These are phyloP conservation scores for Tricholomella constricta DNA, from an alignment of 768 basidiomycete genomes.

Conservation along the genomic window DNA sequence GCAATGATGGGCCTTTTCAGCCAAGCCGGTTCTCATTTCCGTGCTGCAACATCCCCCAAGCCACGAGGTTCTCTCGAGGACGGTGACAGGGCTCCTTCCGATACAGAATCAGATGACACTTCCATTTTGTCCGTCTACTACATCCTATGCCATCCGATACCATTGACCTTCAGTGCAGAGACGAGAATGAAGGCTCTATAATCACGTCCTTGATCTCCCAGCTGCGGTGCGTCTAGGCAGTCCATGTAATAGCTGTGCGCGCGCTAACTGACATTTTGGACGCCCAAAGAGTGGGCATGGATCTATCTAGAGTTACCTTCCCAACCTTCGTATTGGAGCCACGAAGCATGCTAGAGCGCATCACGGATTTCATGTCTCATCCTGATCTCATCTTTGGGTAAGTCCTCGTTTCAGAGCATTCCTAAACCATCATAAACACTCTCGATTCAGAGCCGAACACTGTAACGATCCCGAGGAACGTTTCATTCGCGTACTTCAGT, in stretches of 20 bases:
- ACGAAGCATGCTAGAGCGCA: slow-evolving; percentile 94
- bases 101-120: slow-evolving; percentile 87
- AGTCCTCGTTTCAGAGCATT: slow-evolving; percentile 30
- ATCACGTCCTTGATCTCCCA: slow-evolving; percentile 88
- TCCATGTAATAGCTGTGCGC: slow-evolving; percentile 1
- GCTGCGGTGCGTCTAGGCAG: slow-evolving; percentile 65
- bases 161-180: slow-evolving; percentile 53
- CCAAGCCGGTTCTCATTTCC: slow-evolving; percentile 64
- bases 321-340: slow-evolving; percentile 97
- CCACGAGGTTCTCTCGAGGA: slow-evolving; percentile 67
- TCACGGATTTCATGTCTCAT: slow-evolving; percentile 99
- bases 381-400: slow-evolving; percentile 96
- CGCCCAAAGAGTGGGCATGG: slow-evolving; percentile 88
- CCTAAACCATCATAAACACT: neutral
- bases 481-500: slow-evolving; percentile 87
- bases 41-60: slow-evolving; percentile 52
- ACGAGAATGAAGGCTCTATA: slow-evolving; percentile 92
- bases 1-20: slow-evolving; percentile 82
- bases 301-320: slow-evolving; percentile 91
- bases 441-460: slow-evolving; percentile 65
- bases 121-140: slow-evolving; percentile 73
- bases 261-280: neutral
- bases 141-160: slow-evolving; percentile 30
- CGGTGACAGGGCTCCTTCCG: slow-evolving; percentile 68
- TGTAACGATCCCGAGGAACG: slow-evolving; percentile 84